Evolutionary conservation across 306 rosid genomes (phyloP), one percentile per base, ranked within the genome.

Genomic region (Parietaria judaica): DNA sequence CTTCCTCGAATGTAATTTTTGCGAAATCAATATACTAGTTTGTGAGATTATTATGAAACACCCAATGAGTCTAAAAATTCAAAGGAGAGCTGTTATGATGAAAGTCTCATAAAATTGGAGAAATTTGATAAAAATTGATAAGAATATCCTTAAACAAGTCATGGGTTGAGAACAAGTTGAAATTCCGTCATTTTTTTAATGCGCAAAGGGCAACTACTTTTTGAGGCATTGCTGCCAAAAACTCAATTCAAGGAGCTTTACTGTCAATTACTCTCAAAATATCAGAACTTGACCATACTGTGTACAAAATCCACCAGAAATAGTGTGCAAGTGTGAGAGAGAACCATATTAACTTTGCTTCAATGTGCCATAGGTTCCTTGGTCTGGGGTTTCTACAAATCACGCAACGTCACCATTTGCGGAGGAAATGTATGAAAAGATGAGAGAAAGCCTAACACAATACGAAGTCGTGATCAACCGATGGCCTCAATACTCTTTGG

Each of bases 401-500:
- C 85, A 86, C 75, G 86, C 95, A 44, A 92, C 88, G 55, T 86
- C 98, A 36, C 95, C 95, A 3, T 92, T 88, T 77, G 90, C 96
- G 1, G 98, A 88, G 85, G 84, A 86, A 65, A 84, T 92, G 90
- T 92, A 88, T n/a, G 95, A 92, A 70, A 82, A 86, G 70, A 80
- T 84, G 60, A 88, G 84, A 72, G 85, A 88, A 71, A 54, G 67
- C 74, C 94, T 92, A 7, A 63, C 74, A 65, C 85, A 73, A 39
- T 92, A 92, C 57, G 95, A 92, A 70, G 94, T 86, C 41, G 94
- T 86, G 67, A 83, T 88, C 82, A 88, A 60, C 59, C 83, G 96
- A 72, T 92, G 98, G 98, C 98, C 98, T 77, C 98, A 92, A 51
- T 92, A 92, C 78, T 86, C 96, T 14, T 72, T 92, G 69, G 79